phyloP scores from a whole-genome alignment of 2,329 filamentous ascomycete genomes.

The Trichoderma hamatum region DNA sequence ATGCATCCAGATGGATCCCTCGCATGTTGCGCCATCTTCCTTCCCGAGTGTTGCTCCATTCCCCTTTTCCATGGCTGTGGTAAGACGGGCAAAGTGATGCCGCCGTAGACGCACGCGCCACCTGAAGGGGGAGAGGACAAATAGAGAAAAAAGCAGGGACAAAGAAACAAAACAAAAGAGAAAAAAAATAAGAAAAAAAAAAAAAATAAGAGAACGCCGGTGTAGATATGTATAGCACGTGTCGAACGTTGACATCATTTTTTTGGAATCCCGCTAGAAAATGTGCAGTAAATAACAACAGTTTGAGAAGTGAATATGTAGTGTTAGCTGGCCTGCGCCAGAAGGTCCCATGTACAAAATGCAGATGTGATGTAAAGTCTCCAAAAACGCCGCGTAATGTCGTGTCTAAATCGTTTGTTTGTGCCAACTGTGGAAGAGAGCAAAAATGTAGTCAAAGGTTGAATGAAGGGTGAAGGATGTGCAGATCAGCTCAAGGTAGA shows the following conservation, averaged over 20 bases:
- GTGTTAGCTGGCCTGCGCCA: neutral
- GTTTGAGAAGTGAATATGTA: slow-evolving; percentile 15
- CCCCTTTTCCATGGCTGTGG: neutral
- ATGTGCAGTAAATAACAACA: slow-evolving; percentile 20
- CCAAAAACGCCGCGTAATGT: slow-evolving; percentile 21
- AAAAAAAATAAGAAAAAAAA: neutral
- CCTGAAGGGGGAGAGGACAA: neutral
- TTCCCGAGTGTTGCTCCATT: neutral
- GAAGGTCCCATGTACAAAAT: neutral
- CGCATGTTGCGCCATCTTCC: slow-evolving; percentile 18
- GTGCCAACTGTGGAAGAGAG: neutral
- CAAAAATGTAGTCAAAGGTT: neutral
- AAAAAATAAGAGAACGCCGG: neutral
- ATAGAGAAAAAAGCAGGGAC: neutral
- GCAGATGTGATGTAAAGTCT: slow-evolving; percentile 1
- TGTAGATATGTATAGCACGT: slow-evolving; percentile 7
- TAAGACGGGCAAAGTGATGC: neutral
- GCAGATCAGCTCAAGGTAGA: neutral
- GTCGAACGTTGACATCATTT: slow-evolving; percentile 14
- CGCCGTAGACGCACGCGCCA: neutral
- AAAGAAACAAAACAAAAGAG: neutral
- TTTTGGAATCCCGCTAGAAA: slow-evolving; percentile 3
- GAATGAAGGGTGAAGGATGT: neutral
- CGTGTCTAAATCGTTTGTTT: slow-evolving; percentile 18
- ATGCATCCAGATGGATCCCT: slow-evolving; percentile 8